Evolutionary conservation across 2,329 filamentous ascomycete genomes (phyloP), one percentile per base, ranked within the genome.

Genomic region (Zelopaecilomyces penicillatus): DNA sequence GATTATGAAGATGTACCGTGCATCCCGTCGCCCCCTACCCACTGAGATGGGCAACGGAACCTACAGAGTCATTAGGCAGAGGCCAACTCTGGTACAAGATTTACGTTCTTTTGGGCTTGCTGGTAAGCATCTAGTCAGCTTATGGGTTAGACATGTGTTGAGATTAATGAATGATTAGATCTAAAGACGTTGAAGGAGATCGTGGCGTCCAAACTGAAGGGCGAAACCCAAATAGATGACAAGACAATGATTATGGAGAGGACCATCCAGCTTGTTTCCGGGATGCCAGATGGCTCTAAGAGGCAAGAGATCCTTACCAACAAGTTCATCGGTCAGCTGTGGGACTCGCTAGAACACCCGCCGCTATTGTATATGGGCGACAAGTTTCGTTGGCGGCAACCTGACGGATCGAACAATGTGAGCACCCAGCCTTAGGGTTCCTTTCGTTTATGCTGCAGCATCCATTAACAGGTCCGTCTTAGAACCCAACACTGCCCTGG

Each of bases 231-330:
- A 8, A 64, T 78, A 5, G 82, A 91, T 54, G 87, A 91, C 66
- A 85, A 84, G 65, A 85, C 81, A 2, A 85, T 87, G 71, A 68
- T 87, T 37, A 86, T 88, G 79, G 85, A 88, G 61, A 71, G 78
- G 6, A 73, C 83, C 5, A 87, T 88, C 48, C 76, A 82, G 67
- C 69, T 88, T 11, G 82, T 87, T 5, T 73, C 81, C 9, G 75
- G 74, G 30, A 68, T 88, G 31, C 82, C 82, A 1, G 65, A 73
- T 41, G 68, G 74, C 44, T 87, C 83, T 2, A 76, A 75, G 53
- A 71, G 75, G 28, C 73, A 83, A 7, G 68, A 74, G 36, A 66
- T 80, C 42, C 67, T 89, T 39, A 87, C 84, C 6, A 80, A 83
- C 54, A 62, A 65, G 38, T 84, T 90, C 54, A 71, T 90, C 41